Evolutionary conservation across 2,329 filamentous ascomycete genomes (phyloP).

Genomic region (Fusarium sulawesiense): DNA sequence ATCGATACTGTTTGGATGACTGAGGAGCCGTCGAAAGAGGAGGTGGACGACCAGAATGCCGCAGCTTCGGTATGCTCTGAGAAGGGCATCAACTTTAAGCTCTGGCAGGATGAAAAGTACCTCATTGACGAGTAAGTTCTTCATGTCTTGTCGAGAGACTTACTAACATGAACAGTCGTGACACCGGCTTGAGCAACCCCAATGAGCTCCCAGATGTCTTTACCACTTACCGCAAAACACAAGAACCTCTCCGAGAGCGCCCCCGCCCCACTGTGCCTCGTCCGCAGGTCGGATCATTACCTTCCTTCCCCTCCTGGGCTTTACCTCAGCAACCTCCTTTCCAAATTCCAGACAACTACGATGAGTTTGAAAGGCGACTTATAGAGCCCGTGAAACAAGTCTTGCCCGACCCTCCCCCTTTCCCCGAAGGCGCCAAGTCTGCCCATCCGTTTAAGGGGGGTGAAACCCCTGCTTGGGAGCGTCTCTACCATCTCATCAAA

Average conservation of each 20-base stretch:
- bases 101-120: slow-evolving; percentile 82
- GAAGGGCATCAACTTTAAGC: slow-evolving; percentile 67
- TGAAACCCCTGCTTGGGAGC: slow-evolving; percentile 67
- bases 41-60: slow-evolving; percentile 70
- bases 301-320: slow-evolving; percentile 62
- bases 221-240: slow-evolving; percentile 77
- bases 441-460: slow-evolving; percentile 77
- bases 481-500: slow-evolving; percentile 70
- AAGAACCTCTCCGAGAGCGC: slow-evolving; percentile 75
- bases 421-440: slow-evolving; percentile 65
- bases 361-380: slow-evolving; percentile 65
- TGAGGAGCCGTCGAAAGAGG: slow-evolving; percentile 75
- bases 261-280: slow-evolving; percentile 68
- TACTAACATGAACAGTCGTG: slow-evolving; percentile 54
- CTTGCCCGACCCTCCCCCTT: slow-evolving; percentile 62
- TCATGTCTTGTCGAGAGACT: too few species aligned
- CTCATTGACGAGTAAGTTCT: slow-evolving; percentile 70
- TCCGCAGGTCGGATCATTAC: slow-evolving; percentile 64
- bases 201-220: slow-evolving; percentile 78
- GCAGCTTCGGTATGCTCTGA: slow-evolving; percentile 65
- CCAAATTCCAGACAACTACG: slow-evolving; percentile 66
- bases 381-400: slow-evolving; percentile 66
- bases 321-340: slow-evolving; percentile 73
- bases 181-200: slow-evolving; percentile 68
- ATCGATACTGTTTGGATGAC: slow-evolving; percentile 80